A percentile compares a stretch with the other conserved stretches of the same genome.
These are phyloP conservation scores for Hypomontagnella monticulosa DNA, from an alignment of 495 filamentous ascomycete species.

Conservation along the genomic window DNA sequence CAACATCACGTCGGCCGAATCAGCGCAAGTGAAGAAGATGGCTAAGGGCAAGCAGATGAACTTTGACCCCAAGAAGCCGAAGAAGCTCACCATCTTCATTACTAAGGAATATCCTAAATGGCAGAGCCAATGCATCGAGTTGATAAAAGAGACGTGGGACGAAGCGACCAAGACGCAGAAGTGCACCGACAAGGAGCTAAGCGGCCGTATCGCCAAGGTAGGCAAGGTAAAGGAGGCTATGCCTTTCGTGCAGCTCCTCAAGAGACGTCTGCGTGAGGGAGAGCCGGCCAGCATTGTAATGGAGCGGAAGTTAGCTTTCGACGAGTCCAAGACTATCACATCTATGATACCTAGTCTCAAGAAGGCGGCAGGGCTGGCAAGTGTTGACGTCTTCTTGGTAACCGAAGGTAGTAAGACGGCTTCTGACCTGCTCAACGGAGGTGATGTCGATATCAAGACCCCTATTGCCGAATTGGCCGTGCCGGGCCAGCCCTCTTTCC, in stretches of 20 bases:
- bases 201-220: conserved; percentile 76
- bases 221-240: conserved; percentile 95
- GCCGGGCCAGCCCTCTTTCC: conserved; percentile 81
- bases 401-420: conserved; percentile 76
- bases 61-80: conserved; percentile 90
- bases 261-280: conserved; percentile 74
- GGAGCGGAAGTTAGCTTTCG: conserved; percentile 82
- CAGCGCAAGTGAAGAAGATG: conserved; percentile 79
- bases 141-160: conserved; percentile 65
- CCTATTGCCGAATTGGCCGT: conserved; percentile 72
- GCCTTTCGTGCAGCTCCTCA: conserved; percentile 91
- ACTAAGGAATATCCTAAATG: conserved; percentile 82
- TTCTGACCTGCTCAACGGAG: conserved; percentile 58
- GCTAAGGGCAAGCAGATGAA: conserved; percentile 82
- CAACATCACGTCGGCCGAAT: conserved; percentile 88
- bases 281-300: conserved; percentile 73
- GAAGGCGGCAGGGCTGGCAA: conserved; percentile 71
- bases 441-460: conserved; percentile 65
- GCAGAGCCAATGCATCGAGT: conserved; percentile 91
- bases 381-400: conserved; percentile 70
- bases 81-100: conserved; percentile 87
- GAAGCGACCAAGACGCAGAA: conserved; percentile 51
- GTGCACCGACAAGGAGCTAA: conserved; percentile 82
- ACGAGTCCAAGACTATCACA: conserved; percentile 75
- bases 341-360: conserved; percentile 62